These are phyloP conservation scores for Linnemannia schmuckeri DNA, from an alignment of 192 early-diverging fungal genomes.

Conservation along the genomic window DNA sequence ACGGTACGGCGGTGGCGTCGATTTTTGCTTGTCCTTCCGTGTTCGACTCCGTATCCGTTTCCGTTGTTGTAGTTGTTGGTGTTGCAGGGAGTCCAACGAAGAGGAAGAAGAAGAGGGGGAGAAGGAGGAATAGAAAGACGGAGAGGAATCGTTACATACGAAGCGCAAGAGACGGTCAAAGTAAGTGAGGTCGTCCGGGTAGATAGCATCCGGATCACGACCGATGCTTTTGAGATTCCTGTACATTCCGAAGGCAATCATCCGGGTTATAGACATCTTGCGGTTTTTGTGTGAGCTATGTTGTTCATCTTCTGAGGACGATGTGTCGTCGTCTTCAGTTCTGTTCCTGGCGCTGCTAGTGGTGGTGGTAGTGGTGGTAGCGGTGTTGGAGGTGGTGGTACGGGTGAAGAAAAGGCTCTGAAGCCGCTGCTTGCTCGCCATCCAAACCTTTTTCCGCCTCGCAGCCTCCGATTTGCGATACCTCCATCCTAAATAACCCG, in stretches of 20 bases:
- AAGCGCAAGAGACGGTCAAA: not conserved
- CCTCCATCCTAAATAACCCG: not conserved
- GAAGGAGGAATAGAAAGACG: not conserved
- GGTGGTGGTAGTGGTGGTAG: not conserved
- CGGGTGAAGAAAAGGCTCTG: not conserved
- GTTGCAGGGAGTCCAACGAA: not conserved
- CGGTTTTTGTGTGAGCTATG: not conserved
- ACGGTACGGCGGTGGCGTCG: too few species aligned
- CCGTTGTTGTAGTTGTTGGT: not conserved
- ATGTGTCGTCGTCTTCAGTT: not conserved
- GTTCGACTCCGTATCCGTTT: not conserved
- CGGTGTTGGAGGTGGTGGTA: not conserved
- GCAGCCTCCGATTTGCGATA: not conserved
- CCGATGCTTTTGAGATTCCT: not conserved
- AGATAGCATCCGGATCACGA: not conserved
- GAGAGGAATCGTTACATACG: not conserved
- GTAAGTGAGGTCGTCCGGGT: not conserved
- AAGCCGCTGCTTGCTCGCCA: not conserved
- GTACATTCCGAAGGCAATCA: not conserved
- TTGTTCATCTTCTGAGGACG: not conserved
- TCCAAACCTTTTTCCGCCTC: not conserved
- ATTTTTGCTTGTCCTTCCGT: not conserved
- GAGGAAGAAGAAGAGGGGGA: not conserved
- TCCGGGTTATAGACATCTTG: not conserved
- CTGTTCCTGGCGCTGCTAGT: not conserved